Conservation (phyloP, 768 basidiomycete species). For the Kondoa malvinella region DNA sequence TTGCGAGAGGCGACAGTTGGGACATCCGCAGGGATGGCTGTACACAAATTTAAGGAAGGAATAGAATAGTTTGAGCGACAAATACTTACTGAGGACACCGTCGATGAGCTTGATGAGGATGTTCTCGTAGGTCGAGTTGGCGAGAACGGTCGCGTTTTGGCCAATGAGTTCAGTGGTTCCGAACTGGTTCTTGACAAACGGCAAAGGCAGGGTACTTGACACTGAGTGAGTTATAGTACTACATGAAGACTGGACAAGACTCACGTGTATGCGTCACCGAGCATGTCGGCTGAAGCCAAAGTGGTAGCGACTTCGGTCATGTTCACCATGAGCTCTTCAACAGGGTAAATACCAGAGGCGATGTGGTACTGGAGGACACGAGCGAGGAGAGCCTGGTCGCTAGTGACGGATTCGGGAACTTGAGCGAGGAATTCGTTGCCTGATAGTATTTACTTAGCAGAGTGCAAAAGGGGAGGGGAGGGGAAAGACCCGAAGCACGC, state of each 20-base stretch:
- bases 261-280: not conserved
- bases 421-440: not conserved
- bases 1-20: not conserved
- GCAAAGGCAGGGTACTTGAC: not conserved
- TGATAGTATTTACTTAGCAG: too few species aligned
- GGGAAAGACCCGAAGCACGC: not conserved
- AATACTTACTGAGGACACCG: not conserved
- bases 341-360: not conserved
- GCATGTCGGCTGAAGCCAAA: not conserved
- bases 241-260: not conserved
- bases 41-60: not conserved
- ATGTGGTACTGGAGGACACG: constrained; percentile 1
- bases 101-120: constrained; percentile 4
- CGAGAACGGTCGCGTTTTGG: not conserved
- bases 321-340: too few species aligned
- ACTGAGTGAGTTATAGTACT: not conserved
- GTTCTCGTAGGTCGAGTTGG: constrained; percentile 2
- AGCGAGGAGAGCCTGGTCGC: not conserved
- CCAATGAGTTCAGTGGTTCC: constrained; percentile 5
- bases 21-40: not conserved
- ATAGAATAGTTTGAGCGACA: not conserved
- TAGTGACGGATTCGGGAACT: not conserved
- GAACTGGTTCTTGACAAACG: not conserved
- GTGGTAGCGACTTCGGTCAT: not conserved
- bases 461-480: too few species aligned